Conservation (phyloP, 768 basidiomycete species). For the Panellus pusillus region DNA sequence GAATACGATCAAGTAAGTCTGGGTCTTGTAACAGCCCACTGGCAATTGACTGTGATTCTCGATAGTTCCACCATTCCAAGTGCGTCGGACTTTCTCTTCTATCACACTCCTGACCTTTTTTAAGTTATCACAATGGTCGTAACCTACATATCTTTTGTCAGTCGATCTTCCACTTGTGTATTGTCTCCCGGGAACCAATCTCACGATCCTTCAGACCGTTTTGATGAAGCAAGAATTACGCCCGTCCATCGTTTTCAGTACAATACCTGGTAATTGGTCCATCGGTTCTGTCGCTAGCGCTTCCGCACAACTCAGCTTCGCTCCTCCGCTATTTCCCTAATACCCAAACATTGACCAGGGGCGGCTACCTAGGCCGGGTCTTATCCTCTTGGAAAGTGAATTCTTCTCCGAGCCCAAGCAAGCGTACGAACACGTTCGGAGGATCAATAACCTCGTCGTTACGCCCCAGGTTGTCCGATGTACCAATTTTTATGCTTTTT, state of each 20-base stretch:
- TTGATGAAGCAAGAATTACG: not conserved
- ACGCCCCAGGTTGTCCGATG: not conserved
- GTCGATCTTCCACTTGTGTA: slow-evolving; percentile 14
- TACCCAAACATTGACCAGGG: not conserved
- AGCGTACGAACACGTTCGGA: not conserved
- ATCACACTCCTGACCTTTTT: not conserved
- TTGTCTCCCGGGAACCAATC: slow-evolving; percentile 31
- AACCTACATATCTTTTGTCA: slow-evolving; percentile 31
- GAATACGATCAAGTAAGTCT: slow-evolving; percentile 41
- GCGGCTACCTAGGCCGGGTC: not conserved
- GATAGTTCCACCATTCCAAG: not conserved
- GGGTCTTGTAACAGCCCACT: not conserved
- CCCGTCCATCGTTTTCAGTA: too few species aligned
- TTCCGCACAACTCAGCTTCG: not conserved
- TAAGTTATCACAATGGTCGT: slow-evolving; percentile 49
- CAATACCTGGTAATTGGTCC: not conserved
- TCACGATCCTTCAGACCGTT: not conserved
- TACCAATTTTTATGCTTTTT: not conserved
- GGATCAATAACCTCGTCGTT: not conserved
- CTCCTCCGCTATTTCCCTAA: slow-evolving; percentile 8
- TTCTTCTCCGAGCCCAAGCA: not conserved
- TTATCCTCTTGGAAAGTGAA: not conserved
- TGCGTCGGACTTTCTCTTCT: not conserved
- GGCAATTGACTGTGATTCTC: too few species aligned
- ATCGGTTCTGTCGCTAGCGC: not conserved